A percentile compares a stretch with the other conserved stretches of the same genome.
Conservation (phyloP, 2,329 filamentous ascomycete genomes). For the Monosporascus cannonballus region DNA sequence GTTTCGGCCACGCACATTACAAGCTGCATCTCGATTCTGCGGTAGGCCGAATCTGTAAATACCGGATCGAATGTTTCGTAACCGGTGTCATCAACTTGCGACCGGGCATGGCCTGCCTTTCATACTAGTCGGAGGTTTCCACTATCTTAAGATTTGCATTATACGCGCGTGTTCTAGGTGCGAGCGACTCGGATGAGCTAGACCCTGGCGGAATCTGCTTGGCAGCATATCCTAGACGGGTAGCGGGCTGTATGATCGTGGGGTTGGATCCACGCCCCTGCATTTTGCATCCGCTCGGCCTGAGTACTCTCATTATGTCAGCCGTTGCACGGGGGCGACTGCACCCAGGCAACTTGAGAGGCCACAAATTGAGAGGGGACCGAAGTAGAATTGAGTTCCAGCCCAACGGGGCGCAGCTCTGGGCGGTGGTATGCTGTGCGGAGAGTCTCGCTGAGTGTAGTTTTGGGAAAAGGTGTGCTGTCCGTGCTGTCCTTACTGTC, state of each 20-base stretch:
- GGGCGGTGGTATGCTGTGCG: background rate
- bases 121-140: background rate
- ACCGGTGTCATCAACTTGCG: background rate
- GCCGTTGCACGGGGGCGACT: background rate
- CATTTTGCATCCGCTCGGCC: background rate
- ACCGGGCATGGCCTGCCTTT: background rate
- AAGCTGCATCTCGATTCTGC: background rate
- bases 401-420: background rate
- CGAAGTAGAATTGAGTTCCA: background rate
- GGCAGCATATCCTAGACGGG: background rate
- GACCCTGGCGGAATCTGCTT: background rate
- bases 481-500: background rate
- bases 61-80: background rate
- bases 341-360: background rate
- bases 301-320: background rate
- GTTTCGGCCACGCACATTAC: background rate
- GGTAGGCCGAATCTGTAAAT: background rate
- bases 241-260: background rate
- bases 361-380: background rate
- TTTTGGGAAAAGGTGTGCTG: background rate
- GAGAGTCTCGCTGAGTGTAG: background rate
- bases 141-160: background rate
- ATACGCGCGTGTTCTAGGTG: background rate
- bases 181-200: background rate
- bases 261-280: background rate